Conservation (phyloP, 1,139 yeast genomes). For the Pichia sp. region DNA sequence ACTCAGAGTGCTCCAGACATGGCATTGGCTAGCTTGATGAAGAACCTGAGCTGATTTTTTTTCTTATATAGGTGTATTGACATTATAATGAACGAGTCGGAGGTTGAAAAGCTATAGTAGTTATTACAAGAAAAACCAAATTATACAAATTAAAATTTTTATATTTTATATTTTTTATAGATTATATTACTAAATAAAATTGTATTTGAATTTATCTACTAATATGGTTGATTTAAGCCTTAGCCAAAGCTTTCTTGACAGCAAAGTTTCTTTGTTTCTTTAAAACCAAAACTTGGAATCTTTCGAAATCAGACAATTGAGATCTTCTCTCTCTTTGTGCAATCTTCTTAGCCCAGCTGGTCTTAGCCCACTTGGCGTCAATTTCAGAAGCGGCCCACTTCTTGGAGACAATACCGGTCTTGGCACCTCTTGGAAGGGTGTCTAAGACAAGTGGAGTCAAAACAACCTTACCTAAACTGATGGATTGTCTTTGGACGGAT, state of each 20-base stretch:
- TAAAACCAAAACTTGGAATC: constrained; percentile 97
- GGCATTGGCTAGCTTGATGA: constrained; percentile 3
- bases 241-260: constrained; percentile 87
- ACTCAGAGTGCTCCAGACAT: not conserved
- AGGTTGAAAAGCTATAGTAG: not conserved
- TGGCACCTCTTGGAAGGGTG: constrained; percentile 90
- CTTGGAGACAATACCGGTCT: constrained; percentile 80
- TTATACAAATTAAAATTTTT: not conserved
- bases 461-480: constrained; percentile 79
- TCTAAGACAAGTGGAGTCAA: constrained; percentile 88
- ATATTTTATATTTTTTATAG: constrained; percentile 1
- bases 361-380: constrained; percentile 84
- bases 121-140: not conserved
- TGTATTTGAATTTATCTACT: not conserved
- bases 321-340: constrained; percentile 93
- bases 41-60: not conserved
- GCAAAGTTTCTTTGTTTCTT: constrained; percentile 96
- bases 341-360: constrained; percentile 97
- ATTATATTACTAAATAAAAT: constrained; percentile 5
- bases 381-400: constrained; percentile 92
- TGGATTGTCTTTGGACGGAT: constrained; percentile 88
- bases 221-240: constrained; percentile 53
- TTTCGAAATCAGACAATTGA: constrained; percentile 92
- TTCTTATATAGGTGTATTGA: not conserved
- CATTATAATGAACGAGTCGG: not conserved